Base-by-base conservation (phyloP, 805 yeast species). In the Metschnikowia cerradonensis region DNA sequence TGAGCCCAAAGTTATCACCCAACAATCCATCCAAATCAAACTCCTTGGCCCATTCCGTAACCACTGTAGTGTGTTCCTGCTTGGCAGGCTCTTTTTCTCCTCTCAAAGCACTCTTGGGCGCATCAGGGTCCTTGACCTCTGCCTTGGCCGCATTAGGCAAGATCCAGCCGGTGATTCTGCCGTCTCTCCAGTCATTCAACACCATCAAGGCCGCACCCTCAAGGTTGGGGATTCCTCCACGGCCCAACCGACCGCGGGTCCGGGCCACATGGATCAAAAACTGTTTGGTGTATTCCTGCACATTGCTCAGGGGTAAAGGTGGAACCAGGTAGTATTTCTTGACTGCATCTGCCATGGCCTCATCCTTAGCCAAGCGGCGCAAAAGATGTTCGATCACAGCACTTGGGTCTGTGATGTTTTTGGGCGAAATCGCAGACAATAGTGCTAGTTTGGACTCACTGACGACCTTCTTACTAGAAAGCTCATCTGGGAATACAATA, bases 151-250 rank as follows among this genome's bases (percentile, higher is more conserved):
- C 55, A 52, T 68, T 85, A 46, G 96, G 96, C 60, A 84, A 71
- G 2, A 88, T 82, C 96, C 97, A 94, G 44, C 97, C 96, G 49
- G 85, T 70, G 61, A 94, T 83, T 66, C 94, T 82, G 52, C 99
- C 99, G 68, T 91, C 97, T 71, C 97, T 83, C 98, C 98, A 94
- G 71, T 94, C 99, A 61, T 81, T 89, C 64, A 94, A 76, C 11
- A 94, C 86, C 35, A 87, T 77, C 61, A 80, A 67, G 35, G 95
- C 96, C 7, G 98, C 96, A 56, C 91, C 78, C 52, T 82, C 86
- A 55, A 94, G 67, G 67, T 94, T 90, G 51, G 98, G 96, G 52
- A 94, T 71, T 64, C 99, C 99, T 40, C 97, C 96, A 63, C 81
- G 86, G 45, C 96, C 90, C 56, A 94, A 76, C 69, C 97, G 81